phyloP scores from a whole-genome alignment of 139 green algal genomes.

The Tetradesmus obliquus region DNA sequence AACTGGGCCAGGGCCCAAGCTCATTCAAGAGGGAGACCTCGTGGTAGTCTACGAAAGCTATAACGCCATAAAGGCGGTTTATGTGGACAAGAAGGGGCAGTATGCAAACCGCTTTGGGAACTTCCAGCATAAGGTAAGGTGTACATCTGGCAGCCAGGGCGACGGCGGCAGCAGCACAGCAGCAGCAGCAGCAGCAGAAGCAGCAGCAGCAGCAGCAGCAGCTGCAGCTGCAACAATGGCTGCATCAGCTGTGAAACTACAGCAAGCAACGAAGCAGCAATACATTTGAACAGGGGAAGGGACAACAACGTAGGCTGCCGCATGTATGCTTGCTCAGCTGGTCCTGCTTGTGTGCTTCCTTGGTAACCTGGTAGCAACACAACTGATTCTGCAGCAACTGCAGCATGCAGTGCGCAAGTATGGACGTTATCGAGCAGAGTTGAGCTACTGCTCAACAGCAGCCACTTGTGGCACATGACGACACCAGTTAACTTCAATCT shows the following conservation, averaged over 20 bases:
- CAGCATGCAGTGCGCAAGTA: not conserved
- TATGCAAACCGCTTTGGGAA: slow-evolving; percentile 73
- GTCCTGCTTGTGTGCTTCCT: not conserved
- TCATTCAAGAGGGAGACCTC: slow-evolving; percentile 78
- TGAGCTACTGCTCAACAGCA: too few species aligned
- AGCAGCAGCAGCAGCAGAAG: not conserved
- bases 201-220: not conserved
- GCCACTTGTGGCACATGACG: too few species aligned
- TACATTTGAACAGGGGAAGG: not conserved
- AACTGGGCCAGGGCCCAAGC: not conserved
- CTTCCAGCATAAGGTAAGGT: slow-evolving; percentile 70
- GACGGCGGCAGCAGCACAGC: slow-evolving; percentile 11
- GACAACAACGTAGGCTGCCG: too few species aligned
- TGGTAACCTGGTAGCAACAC: not conserved
- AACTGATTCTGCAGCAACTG: not conserved
- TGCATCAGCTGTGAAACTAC: not conserved
- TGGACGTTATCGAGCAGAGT: too few species aligned
- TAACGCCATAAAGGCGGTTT: slow-evolving; percentile 77
- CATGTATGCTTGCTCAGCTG: not conserved
- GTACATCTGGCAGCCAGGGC: not conserved
- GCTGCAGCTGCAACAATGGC: slow-evolving; percentile 6
- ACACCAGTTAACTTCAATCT: too few species aligned
- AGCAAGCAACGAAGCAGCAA: not conserved
- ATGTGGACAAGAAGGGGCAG: slow-evolving; percentile 51
- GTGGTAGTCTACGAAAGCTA: slow-evolving; percentile 89